Percentiles rank a stretch among this genome's conserved stretches.
Conservation (phyloP, 306 rosid species). For the Castanopsis chinensis region DNA sequence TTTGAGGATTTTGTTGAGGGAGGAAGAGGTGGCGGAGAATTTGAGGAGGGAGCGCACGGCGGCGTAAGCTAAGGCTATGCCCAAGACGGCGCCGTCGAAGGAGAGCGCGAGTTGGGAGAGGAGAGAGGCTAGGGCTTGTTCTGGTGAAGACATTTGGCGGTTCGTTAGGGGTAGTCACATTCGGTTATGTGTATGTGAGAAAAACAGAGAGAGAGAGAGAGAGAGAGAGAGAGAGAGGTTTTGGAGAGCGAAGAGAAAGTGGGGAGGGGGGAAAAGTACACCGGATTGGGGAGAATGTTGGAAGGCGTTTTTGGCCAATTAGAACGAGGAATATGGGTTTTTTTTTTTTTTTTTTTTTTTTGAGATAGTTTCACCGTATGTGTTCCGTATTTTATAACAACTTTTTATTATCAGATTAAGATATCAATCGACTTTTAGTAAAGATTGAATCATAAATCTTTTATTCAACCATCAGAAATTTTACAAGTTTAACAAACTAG, state of each 20-base stretch:
- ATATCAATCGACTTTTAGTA: rapidly evolving
- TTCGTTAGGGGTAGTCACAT: not conserved
- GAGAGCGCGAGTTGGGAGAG: conserved; percentile 64
- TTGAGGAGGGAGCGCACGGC: conserved; percentile 60
- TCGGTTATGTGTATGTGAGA: not conserved
- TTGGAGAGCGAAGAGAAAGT: not conserved
- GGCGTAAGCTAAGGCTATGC: conserved; percentile 62
- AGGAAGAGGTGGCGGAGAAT: conserved; percentile 42
- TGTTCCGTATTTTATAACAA: rapidly evolving
- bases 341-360: not conserved
- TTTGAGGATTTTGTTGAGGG: conserved; percentile 51
- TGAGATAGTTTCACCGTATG: too few relatives aligned
- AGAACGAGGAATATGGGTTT: not conserved
- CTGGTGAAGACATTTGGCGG: conserved; percentile 63
- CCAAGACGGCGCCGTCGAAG: conserved; percentile 83
- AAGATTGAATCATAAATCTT: rapidly evolving
- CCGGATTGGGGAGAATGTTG: too few relatives aligned
- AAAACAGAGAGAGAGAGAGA: not conserved
- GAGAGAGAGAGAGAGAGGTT: not conserved
- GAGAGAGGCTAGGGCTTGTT: conserved; percentile 67
- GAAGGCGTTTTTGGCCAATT: not conserved
- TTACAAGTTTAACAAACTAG: rapidly evolving
- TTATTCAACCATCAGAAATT: rapidly evolving
- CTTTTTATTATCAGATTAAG: rapidly evolving
- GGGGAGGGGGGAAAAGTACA: not conserved